A percentile compares a stretch with the other conserved stretches of the same genome.
Conservation (phyloP, 2,329 filamentous ascomycete genomes). For the Fusarium sp. region DNA sequence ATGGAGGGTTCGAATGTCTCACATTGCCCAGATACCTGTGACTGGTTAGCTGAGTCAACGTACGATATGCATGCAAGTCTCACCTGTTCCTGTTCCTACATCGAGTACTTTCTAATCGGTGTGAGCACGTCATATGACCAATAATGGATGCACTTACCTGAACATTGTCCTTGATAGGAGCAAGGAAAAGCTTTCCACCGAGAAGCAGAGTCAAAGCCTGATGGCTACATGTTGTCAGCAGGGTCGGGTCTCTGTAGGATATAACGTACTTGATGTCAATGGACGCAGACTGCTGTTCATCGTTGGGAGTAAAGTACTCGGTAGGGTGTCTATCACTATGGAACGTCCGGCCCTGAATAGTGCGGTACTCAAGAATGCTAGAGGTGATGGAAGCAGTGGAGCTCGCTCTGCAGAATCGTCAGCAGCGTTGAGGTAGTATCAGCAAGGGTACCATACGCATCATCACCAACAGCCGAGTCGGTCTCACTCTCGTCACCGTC, state of each 20-base stretch:
- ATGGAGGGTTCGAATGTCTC: background rate
- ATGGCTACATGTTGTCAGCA: constrained; percentile 19
- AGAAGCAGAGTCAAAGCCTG: constrained; percentile 39
- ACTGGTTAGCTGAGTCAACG: background rate
- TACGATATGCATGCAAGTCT: background rate
- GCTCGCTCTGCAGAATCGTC: constrained; percentile 25
- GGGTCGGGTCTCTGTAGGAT: fast-evolving
- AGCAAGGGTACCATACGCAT: constrained; percentile 16
- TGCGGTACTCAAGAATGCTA: constrained; percentile 42
- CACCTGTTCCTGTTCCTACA: constrained; percentile 40
- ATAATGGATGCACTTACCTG: constrained; percentile 12
- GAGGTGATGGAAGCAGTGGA: constrained; percentile 41
- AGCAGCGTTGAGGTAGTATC: background rate
- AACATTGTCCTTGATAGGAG: constrained; percentile 29
- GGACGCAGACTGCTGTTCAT: constrained; percentile 41
- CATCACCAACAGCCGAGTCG: constrained; percentile 31
- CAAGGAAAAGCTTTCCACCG: constrained; percentile 33
- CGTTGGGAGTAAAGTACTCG: constrained; percentile 43
- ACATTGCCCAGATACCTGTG: constrained; percentile 44
- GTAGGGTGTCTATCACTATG: constrained; percentile 40
- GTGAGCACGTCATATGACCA: background rate
- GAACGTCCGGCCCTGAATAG: constrained; percentile 39
- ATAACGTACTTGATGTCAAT: constrained; percentile 41
- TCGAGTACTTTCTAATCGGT: constrained; percentile 34
- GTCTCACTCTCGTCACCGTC: constrained; percentile 27